Evolutionary conservation across 148 eudicot species (phyloP), one percentile per base, ranked within the genome.

Genomic region (Talinum fruticosum): DNA sequence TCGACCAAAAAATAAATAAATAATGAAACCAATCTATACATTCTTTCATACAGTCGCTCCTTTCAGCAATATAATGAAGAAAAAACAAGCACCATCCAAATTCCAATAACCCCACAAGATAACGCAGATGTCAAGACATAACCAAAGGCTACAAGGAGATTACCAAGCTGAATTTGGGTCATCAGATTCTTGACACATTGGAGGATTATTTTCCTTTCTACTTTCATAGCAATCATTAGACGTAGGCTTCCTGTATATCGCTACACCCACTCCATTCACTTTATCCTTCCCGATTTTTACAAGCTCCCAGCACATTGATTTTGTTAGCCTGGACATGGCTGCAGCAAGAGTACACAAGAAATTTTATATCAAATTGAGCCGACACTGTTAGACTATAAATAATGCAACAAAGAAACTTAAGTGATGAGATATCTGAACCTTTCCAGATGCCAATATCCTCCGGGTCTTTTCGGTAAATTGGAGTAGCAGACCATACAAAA

Each of bases 401-500:
- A 26, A 51, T 30, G 36, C 35, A 44, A 28, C 26, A 16, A 49
- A 28, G 30, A 67, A 15, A 69, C 35, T 32, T 29, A 24, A 38
- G 8, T 23, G 66, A 23, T 30, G 8, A 71, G 37, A 33, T 70
- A 18, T 62, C 5, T 10, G 23, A 51, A 90, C 93, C 93, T 85
- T 87, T 79, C 96, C 93, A 89, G 18, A 91, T 89, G 67, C 72
- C 96, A 72, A 78, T 86, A 77, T 88, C 79, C 78, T 88, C 93
- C 0, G 77, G 44, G 30, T 75, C 82, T 33, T 84, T 85, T 59
- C 85, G 87, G 83, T 91, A 91, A 74, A 91, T 90, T 47, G 96
- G 96, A 69, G 96, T 91, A 74, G 96, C 96, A 69, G 93, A 89
- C 96, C 96, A 91, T 37, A 91, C 86, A 79, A 91, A 89, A 85